These are phyloP conservation scores for Aureobasidium melanogenum DNA, from an alignment of 2,329 filamentous ascomycete species.

Conservation along the genomic window DNA sequence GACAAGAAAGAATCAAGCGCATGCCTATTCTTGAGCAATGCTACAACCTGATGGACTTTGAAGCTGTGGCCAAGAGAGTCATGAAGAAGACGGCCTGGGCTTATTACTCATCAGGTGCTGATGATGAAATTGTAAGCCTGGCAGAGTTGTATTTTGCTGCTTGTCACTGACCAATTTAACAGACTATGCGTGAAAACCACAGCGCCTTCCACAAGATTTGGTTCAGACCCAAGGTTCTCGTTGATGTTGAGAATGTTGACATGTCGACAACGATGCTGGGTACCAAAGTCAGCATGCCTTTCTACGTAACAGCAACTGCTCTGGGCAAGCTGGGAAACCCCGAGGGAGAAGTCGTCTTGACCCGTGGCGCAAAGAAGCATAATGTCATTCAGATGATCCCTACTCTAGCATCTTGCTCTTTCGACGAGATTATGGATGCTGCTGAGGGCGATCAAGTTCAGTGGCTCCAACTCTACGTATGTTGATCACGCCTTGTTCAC, in stretches of 20 bases:
- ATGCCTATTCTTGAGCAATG: conserved; percentile 81
- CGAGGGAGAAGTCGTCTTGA: conserved; percentile 89
- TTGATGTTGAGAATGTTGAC: conserved; percentile 83
- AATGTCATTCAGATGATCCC: conserved; percentile 97
- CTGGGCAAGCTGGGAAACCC: conserved; percentile 90
- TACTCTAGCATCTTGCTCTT: conserved; percentile 90
- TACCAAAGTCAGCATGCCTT: conserved; percentile 71
- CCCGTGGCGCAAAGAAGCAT: conserved; percentile 73
- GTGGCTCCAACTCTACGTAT: conserved; percentile 85
- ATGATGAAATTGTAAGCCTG: conserved; percentile 68
- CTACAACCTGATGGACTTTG: conserved; percentile 93
- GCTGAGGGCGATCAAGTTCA: conserved; percentile 71
- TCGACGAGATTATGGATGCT: conserved; percentile 94
- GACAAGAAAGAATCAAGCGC: conserved; percentile 56
- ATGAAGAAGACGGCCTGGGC: conserved; percentile 98
- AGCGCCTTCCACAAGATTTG: conserved; percentile 92
- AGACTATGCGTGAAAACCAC: conserved; percentile 95
- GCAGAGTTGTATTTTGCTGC: background rate
- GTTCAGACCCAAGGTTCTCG: conserved; percentile 84
- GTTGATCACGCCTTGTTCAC: background rate
- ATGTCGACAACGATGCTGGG: conserved; percentile 90
- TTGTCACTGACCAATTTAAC: conserved; percentile 16
- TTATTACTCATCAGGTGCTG: conserved; percentile 91
- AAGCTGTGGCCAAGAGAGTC: conserved; percentile 76
- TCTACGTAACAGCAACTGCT: conserved; percentile 94